A percentile compares a stretch with the other conserved stretches of the same genome.
phyloP scores from a whole-genome alignment of 2,329 filamentous ascomycete genomes.

The Gaeumannomyces sp. region DNA sequence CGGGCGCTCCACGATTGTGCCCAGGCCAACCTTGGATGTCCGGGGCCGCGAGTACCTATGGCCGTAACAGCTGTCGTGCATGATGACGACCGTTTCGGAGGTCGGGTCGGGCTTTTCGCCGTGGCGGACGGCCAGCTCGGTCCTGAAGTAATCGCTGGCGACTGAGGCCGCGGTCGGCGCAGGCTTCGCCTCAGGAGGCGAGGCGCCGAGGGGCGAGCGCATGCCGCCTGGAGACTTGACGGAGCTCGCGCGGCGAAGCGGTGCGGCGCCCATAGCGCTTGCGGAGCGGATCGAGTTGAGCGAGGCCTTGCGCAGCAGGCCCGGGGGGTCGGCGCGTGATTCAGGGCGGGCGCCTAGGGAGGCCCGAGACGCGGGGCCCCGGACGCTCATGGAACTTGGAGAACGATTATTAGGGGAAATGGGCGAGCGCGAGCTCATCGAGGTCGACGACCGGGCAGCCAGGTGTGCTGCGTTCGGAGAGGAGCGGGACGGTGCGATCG shows the following conservation, averaged over 20 bases:
- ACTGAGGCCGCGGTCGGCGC: constrained; percentile 25
- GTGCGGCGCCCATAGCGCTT: constrained; percentile 32
- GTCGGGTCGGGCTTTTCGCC: constrained; percentile 24
- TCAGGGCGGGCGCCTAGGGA: constrained; percentile 33
- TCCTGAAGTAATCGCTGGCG: constrained; percentile 52
- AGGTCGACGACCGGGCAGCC: constrained; percentile 12
- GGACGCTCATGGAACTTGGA: constrained; percentile 28
- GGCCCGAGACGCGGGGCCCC: constrained; percentile 32
- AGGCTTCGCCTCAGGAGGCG: constrained; percentile 22
- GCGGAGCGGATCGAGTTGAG: constrained; percentile 48
- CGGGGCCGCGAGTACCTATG: constrained; percentile 84
- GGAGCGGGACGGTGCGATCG: constrained; percentile 13
- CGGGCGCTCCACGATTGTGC: constrained; percentile 84
- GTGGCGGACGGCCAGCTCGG: constrained; percentile 58
- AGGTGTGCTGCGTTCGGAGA: constrained; percentile 7
- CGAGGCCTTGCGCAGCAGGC: constrained; percentile 49
- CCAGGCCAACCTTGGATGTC: constrained; percentile 63
- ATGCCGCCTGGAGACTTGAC: constrained; percentile 37
- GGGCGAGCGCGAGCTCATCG: constrained; percentile 1
- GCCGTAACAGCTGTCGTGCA: constrained; percentile 93
- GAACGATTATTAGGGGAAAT: constrained; percentile 21
- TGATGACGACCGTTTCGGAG: constrained; percentile 68
- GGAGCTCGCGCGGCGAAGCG: constrained; percentile 44
- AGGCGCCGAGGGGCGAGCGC: constrained; percentile 30
- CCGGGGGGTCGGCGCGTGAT: constrained; percentile 42